Evolutionary conservation across 164 flowering plant genomes (phyloP), one percentile per base, ranked within the genome.

Genomic region (Stephania cephalantha): DNA sequence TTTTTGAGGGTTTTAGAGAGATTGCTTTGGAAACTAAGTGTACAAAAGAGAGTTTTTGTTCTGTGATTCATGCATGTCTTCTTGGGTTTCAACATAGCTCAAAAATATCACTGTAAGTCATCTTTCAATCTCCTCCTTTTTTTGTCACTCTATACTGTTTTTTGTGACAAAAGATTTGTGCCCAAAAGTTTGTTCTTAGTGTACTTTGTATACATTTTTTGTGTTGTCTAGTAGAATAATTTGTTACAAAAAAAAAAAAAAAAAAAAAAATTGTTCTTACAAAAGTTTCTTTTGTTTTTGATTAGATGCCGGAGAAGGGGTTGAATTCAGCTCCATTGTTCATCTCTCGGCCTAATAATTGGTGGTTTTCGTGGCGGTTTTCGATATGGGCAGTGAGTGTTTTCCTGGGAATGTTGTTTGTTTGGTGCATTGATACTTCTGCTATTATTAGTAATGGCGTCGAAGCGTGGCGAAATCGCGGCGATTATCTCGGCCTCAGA

Each of bases 381-480:
- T 83, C 87, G 68, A 68, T 85, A 9, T 63, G 89, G n/a, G 76
- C 84, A 9, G 74, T 81, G 58, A 29, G 77, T 20, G 85, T 86
- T 65, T 82, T 86, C 74, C 31, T 90, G n/a, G 91, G 84, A 13
- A 80, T 90, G 83, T 74, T 88, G 73, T 72, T 85, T 9, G 77
- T 91, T 66, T 90, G 90, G 90, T 83, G 89, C 77, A 82, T 90
- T 17, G 93, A 88, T 81, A 88, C 87, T 1, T 71, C 84, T 70
- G 79, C 78, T 30, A 69, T 86, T 0, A 82, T 86, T 0, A 82
- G 74, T n/a, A 80, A 63, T 73, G 70, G 85, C 15, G 45, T 86
- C 22, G 74, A 82, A 15, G 78, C 81, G 6, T 85, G 87, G 89
- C 77, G 81, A 44, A 77, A 75, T 46, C 81, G 73, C 22, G 82